Evolutionary conservation across 306 rosid genomes (phyloP).

Genomic region (Acmispon strigosus): DNA sequence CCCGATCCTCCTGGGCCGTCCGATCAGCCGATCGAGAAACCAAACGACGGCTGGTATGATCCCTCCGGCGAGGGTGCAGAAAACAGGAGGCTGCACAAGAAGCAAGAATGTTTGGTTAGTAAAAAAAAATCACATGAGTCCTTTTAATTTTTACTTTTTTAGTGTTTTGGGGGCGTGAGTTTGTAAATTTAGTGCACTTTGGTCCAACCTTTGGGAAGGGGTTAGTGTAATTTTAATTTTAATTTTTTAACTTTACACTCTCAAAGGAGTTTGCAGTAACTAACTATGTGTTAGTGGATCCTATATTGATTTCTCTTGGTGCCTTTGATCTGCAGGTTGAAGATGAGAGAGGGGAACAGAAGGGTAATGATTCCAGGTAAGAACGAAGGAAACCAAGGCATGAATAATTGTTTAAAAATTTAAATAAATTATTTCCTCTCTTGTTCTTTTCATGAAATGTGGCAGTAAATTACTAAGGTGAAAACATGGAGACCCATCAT

Average conservation of each 20-base stretch:
- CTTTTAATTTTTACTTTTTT: neutral
- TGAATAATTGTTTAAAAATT: neutral
- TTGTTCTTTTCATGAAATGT: constrained; percentile 29
- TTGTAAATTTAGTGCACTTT: constrained; percentile 45
- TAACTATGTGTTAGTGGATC: neutral
- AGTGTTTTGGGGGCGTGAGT: neutral
- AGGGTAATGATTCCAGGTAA: constrained; percentile 45
- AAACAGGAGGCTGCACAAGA: neutral
- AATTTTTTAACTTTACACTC: constrained; percentile 13
- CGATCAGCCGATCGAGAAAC: constrained; percentile 43
- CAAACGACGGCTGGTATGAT: constrained; percentile 22
- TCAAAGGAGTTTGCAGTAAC: neutral
- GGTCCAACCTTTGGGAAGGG: constrained; percentile 3
- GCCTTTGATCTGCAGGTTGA: constrained; percentile 26
- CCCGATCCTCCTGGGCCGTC: constrained; percentile 34
- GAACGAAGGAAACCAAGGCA: neutral
- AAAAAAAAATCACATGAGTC: neutral
- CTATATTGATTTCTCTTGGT: neutral
- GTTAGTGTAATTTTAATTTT: neutral
- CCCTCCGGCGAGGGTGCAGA: neutral
- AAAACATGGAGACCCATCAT: constrained; percentile 37
- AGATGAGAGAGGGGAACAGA: neutral
- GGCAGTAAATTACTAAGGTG: constrained; percentile 32
- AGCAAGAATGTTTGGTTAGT: constrained; percentile 49
- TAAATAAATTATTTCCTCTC: neutral